Evolutionary conservation across 192 early-diverging fungal genomes (phyloP).

Genomic region (Obelidium mucronatum): DNA sequence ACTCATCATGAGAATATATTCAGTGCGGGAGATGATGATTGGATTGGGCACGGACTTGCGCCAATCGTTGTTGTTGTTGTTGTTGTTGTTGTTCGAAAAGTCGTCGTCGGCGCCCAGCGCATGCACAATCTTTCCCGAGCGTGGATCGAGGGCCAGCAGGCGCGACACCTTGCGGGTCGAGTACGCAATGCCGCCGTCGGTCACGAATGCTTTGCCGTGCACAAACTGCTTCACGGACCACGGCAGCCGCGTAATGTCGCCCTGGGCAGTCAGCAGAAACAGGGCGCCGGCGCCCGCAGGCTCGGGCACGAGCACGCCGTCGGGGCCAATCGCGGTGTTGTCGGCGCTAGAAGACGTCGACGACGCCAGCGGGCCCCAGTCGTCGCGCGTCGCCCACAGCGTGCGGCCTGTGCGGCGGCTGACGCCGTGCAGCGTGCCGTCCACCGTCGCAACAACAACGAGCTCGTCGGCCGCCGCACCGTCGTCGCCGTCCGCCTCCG

Average conservation of each 20-base stretch:
- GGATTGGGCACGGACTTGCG: conserved; percentile 2
- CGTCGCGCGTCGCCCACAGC: conserved; percentile 62
- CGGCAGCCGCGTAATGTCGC: conserved; percentile 64
- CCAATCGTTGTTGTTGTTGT: not conserved
- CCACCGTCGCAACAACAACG: conserved; percentile 74
- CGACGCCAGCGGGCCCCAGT: conserved; percentile 51
- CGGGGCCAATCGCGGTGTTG: not conserved
- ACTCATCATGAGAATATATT: conserved; percentile 67
- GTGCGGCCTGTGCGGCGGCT: conserved; percentile 58
- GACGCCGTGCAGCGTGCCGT: conserved; percentile 77
- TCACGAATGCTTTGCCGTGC: conserved; percentile 61
- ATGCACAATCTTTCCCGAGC: conserved; percentile 66
- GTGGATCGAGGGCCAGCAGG: conserved; percentile 75
- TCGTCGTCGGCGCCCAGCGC: conserved; percentile 63
- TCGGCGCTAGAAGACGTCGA: not conserved
- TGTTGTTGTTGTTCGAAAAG: conserved; percentile 7
- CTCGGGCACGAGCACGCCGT: conserved; percentile 75
- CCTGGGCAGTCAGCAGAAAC: conserved; percentile 63
- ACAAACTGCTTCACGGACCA: conserved; percentile 77
- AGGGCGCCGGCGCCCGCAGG: conserved; percentile 73
- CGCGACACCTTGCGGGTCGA: conserved; percentile 71
- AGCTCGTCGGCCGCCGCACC: conserved; percentile 36
- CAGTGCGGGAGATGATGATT: conserved; percentile 41
- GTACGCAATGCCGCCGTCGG: conserved; percentile 63
- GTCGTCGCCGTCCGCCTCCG: not conserved